Percentiles rank a stretch among this genome's conserved stretches.
These are phyloP conservation scores for Eremochloa ophiuroides DNA, from an alignment of 176 grass and related monocot genomes.

Conservation along the genomic window DNA sequence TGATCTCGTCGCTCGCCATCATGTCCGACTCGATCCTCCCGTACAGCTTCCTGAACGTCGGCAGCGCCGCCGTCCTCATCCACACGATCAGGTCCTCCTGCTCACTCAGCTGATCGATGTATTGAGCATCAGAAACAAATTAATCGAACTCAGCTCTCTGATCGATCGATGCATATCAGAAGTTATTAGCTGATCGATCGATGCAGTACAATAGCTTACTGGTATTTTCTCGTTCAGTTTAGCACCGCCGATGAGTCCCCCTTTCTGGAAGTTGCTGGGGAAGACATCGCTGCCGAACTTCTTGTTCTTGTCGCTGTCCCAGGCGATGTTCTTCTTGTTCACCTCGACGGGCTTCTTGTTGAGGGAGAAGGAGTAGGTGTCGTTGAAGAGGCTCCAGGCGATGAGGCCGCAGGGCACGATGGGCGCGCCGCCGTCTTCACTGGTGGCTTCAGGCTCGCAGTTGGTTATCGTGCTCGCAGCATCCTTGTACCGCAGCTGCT, in stretches of 20 bases:
- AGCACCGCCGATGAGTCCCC: conserved; percentile 58
- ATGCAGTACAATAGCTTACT: too few species aligned
- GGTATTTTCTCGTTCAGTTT: conserved; percentile 69
- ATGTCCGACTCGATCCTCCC: conserved; percentile 75
- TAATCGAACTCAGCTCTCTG: too few species aligned
- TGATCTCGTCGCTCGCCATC: conserved; percentile 59
- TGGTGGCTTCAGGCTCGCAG: conserved; percentile 67
- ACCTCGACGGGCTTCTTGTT: conserved; percentile 49
- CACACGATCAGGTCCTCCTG: conserved; percentile 90
- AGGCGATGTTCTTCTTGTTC: conserved; percentile 91
- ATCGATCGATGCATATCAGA: too few species aligned
- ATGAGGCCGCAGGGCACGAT: conserved; percentile 95
- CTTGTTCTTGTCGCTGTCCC: conserved; percentile 70
- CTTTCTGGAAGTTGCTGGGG: conserved; percentile 77
- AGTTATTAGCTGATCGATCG: too few species aligned
- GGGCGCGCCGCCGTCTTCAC: conserved; percentile 36
- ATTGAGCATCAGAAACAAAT: too few species aligned
- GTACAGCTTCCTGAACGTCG: conserved; percentile 88
- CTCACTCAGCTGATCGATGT: conserved; percentile 92
- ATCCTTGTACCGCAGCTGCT: conserved; percentile 47
- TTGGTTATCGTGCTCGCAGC: conserved; percentile 17
- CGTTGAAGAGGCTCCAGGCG: conserved; percentile 93
- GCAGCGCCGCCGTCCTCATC: conserved; percentile 80
- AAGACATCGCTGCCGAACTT: conserved; percentile 82
- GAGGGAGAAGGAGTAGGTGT: conserved; percentile 68